phyloP scores from a whole-genome alignment of 2,329 filamentous ascomycete genomes.

The Fusarium anguioides region DNA sequence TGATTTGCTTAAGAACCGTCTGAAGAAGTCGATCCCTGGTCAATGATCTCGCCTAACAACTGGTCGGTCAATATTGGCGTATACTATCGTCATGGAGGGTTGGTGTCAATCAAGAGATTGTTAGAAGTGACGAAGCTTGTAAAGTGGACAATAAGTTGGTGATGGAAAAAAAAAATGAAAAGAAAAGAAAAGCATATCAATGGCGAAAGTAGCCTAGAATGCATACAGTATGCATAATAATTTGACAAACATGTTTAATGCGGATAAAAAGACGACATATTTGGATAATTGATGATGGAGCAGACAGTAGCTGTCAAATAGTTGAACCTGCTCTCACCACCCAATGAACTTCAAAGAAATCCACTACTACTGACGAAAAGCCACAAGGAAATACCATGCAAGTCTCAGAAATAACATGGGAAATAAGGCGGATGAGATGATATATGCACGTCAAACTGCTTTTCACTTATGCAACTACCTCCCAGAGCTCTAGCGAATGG shows the following conservation, averaged over 20 bases:
- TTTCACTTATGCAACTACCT: no score
- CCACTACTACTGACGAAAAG: not conserved
- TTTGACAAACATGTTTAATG: no score
- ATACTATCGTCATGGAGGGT: not conserved
- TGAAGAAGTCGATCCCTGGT: constrained; percentile 14
- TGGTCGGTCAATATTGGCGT: constrained; percentile 25
- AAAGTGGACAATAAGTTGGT: constrained; percentile 19
- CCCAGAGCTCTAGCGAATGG: not conserved
- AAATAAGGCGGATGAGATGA: not conserved
- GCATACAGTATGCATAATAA: no score
- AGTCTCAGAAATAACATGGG: no score
- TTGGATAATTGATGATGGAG: not conserved
- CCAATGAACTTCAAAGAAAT: not conserved
- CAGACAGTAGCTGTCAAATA: not conserved
- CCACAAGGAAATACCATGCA: no score
- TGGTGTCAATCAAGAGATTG: constrained; percentile 9
- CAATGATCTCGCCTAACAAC: constrained; percentile 36
- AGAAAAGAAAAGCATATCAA: no score
- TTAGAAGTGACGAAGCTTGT: constrained; percentile 17
- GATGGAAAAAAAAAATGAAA: not conserved
- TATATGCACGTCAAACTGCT: not conserved
- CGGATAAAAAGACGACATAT: not conserved
- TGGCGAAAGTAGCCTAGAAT: no score
- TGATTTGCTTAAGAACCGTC: constrained; percentile 24
- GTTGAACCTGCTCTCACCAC: no score